A percentile compares a stretch with the other conserved stretches of the same genome.
phyloP scores from a whole-genome alignment of 371 early-diverging fungal species.

The Globomyces sp. region DNA sequence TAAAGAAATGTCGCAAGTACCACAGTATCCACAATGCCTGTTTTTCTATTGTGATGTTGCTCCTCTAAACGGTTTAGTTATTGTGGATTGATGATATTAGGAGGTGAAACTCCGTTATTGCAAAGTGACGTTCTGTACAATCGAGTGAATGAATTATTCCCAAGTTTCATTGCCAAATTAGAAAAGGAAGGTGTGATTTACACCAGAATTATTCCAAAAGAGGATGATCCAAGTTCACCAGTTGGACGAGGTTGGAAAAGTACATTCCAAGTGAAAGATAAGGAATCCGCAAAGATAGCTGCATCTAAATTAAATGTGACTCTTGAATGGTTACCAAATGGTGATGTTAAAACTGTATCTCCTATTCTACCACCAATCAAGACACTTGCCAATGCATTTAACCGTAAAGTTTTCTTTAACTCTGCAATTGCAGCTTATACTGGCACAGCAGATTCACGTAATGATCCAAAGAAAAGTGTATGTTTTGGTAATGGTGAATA shows the following conservation, averaged over 20 bases:
- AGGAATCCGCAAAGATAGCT: conserved; percentile 19
- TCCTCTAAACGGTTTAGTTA: neutral
- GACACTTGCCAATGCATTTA: conserved; percentile 14
- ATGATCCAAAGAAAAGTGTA: conserved; percentile 29
- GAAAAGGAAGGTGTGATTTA: conserved; percentile 30
- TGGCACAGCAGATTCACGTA: conserved; percentile 26
- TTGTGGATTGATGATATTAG: conserved; percentile 6
- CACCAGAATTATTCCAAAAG: conserved; percentile 27
- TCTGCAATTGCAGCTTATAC: conserved; percentile 36
- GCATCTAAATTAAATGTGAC: conserved; percentile 25
- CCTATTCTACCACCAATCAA: conserved; percentile 31
- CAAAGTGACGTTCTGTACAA: conserved; percentile 29
- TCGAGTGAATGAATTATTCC: conserved; percentile 18
- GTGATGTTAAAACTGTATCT: conserved; percentile 31
- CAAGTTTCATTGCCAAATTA: conserved; percentile 27
- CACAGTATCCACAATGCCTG: conserved; percentile 26
- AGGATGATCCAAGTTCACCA: conserved; percentile 31
- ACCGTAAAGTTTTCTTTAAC: conserved; percentile 28
- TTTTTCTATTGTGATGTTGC: conserved; percentile 33
- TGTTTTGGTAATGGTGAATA: conserved; percentile 30
- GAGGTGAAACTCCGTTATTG: conserved; percentile 35
- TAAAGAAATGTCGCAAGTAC: conserved; percentile 34
- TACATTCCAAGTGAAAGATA: conserved; percentile 29
- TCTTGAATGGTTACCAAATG: conserved; percentile 26
- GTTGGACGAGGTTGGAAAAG: conserved; percentile 38